Evolutionary conservation across 306 rosid species (phyloP).

Genomic region (Cicer pinnatifidum): DNA sequence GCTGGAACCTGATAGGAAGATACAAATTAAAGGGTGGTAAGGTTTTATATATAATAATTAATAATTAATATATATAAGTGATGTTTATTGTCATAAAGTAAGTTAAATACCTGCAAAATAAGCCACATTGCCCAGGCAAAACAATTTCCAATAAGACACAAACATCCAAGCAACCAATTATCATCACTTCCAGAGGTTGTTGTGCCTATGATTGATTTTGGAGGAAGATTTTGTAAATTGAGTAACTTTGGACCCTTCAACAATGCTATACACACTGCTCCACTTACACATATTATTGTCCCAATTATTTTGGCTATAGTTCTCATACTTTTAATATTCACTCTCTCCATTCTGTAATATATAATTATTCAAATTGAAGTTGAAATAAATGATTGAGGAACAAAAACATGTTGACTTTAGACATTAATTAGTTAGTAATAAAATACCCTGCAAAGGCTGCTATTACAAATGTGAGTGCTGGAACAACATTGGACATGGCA

Average conservation of each 20-base stretch:
- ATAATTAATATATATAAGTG: too few species aligned
- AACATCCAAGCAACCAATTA: conserved; percentile 57
- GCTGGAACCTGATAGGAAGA: conserved; percentile 53
- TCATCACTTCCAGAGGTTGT: not conserved
- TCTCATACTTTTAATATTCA: conserved; percentile 53
- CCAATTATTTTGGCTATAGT: conserved; percentile 60
- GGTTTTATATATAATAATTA: too few species aligned
- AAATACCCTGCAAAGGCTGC: conserved; percentile 51
- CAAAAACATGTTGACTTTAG: not conserved
- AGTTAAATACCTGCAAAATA: conserved; percentile 51
- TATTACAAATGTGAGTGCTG: conserved; percentile 66
- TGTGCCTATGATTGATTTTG: conserved; percentile 29
- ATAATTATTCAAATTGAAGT: not conserved
- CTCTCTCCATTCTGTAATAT: conserved; percentile 50
- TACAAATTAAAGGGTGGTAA: not conserved
- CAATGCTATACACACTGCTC: conserved; percentile 62
- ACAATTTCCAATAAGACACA: conserved; percentile 47
- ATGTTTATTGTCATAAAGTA: not conserved
- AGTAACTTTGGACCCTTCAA: conserved; percentile 63
- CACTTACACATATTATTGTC: conserved; percentile 57
- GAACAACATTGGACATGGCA: conserved; percentile 63
- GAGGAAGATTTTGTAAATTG: conserved; percentile 39
- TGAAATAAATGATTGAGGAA: not conserved
- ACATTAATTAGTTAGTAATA: not conserved
- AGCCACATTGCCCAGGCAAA: conserved; percentile 60